Base-by-base conservation (phyloP, 148 eudicot genomes). In the Arctostaphylos glauca region DNA sequence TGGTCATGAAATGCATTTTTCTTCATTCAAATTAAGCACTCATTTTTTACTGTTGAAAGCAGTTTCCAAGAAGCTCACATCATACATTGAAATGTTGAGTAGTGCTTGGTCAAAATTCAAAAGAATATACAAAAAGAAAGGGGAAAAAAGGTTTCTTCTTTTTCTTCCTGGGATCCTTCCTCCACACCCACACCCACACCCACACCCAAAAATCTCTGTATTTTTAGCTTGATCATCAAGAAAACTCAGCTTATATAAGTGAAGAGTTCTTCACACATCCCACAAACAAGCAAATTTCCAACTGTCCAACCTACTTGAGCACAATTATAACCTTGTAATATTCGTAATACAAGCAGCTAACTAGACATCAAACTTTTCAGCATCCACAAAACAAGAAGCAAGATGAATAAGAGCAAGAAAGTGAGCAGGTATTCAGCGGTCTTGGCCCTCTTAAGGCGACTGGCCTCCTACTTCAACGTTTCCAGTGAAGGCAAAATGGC, bases 321-420 rank as follows among this genome's bases (percentile, higher is more conserved):
- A 6, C 21, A 47, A 47, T 4, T 48, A n/a, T 23, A 47, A 4
- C 23, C 21, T 25, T 66, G 71, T 9, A 3, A 64, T n/a, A n/a
- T n/a, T 9, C 2, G 5, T 7, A 3, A 47, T n/a, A 49, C 8
- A n/a, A 49, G 3, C 5, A 49, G 56, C 19, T 3, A 49, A 41
- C 19, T 3, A 9, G 15, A 0, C 58, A 9, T 41, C 55, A 74
- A 74, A n/a, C 53, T 18, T 6, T 72, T n/a, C 50, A 50, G 71
- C 15, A 21, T 25, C 71, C 4, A 66, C 71, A 9, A 3, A 4
- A 10, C 43, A 1, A 66, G 43, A 66, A 49, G 4, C 1, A 53
- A 52, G 64, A 81, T 74, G 83, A 62, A 71, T 43, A 18, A 83
- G 19, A 53, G 7, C 6, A 84, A 80, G 66, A 85, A 81, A 66